Conservation (phyloP, 2,329 filamentous ascomycete species). For the Epichloe elymi region DNA sequence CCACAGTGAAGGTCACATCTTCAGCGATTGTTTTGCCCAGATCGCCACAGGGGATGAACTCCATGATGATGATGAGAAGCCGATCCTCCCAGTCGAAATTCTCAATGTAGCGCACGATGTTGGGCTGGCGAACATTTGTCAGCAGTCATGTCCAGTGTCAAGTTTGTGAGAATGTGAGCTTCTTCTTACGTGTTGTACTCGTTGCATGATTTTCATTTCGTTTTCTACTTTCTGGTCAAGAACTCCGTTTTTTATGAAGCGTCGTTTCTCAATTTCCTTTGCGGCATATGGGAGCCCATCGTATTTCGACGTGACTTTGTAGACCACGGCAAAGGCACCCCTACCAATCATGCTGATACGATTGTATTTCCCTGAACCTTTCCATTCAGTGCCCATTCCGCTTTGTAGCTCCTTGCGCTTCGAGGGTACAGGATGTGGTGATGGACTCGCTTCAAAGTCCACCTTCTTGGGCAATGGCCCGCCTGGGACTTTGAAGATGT, state of each 20-base stretch:
- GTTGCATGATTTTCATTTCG: slow-evolving; percentile 92
- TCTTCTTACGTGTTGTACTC: slow-evolving; percentile 60
- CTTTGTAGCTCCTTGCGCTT: slow-evolving; percentile 14
- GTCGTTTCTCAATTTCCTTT: slow-evolving; percentile 87
- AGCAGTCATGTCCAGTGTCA: not conserved
- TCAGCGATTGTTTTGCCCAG: slow-evolving; percentile 59
- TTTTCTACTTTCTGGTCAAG: slow-evolving; percentile 88
- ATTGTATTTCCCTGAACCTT: slow-evolving; percentile 74
- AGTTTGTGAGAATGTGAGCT: not conserved
- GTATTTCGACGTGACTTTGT: slow-evolving; percentile 75
- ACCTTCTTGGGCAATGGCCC: slow-evolving; percentile 6
- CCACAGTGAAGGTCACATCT: slow-evolving; percentile 51
- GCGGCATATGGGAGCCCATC: slow-evolving; percentile 77
- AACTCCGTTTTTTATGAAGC: slow-evolving; percentile 84
- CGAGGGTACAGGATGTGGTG: slow-evolving; percentile 7
- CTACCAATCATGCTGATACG: slow-evolving; percentile 72
- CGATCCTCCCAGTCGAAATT: slow-evolving; percentile 70
- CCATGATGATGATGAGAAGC: slow-evolving; percentile 96
- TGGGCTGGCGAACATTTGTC: slow-evolving; percentile 36
- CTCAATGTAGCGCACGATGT: slow-evolving; percentile 86
- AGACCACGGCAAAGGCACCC: slow-evolving; percentile 89
- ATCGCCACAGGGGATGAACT: slow-evolving; percentile 73
- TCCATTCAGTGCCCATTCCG: slow-evolving; percentile 53
- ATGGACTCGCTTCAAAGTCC: slow-evolving; percentile 1
- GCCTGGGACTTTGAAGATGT: slow-evolving; percentile 19